A percentile compares a stretch with the other conserved stretches of the same genome.
phyloP scores from a whole-genome alignment of 2,329 filamentous ascomycete genomes.

The Lasiodiplodia citricola region DNA sequence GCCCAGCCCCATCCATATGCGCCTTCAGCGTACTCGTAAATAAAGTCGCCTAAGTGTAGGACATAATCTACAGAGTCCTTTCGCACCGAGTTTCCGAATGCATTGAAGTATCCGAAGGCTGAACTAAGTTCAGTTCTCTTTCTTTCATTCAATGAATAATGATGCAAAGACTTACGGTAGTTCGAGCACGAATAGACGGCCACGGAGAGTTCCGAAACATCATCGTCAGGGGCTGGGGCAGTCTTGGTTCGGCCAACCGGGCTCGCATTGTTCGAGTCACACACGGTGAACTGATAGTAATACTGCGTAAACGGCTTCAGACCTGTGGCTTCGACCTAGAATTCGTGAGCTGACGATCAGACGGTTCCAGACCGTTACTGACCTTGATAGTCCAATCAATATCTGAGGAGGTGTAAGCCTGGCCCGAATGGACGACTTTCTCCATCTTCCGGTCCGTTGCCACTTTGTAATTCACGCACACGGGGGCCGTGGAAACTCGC shows the following conservation, averaged over 20 bases:
- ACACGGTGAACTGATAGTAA: constrained; percentile 72
- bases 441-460: constrained; percentile 53
- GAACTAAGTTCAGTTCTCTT: background rate
- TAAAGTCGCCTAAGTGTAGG: constrained; percentile 50
- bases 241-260: constrained; percentile 72
- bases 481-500: constrained; percentile 60
- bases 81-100: constrained; percentile 49
- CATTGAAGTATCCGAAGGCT: constrained; percentile 57
- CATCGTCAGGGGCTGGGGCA: constrained; percentile 60
- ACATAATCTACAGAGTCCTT: constrained; percentile 50
- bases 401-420: constrained; percentile 72
- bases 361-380: background rate
- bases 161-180: constrained; percentile 55
- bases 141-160: background rate
- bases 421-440: constrained; percentile 59
- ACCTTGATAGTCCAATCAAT: constrained; percentile 76
- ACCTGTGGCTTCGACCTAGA: constrained; percentile 65
- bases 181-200: constrained; percentile 76
- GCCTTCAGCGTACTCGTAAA: constrained; percentile 49
- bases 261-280: constrained; percentile 64
- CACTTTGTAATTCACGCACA: constrained; percentile 70
- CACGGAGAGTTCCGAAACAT: constrained; percentile 63
- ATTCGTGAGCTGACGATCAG: constrained; percentile 2
- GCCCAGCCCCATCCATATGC: constrained; percentile 43
- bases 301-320: constrained; percentile 68